phyloP scores from a whole-genome alignment of 441 rosid genomes.

The Daphne laureola region DNA sequence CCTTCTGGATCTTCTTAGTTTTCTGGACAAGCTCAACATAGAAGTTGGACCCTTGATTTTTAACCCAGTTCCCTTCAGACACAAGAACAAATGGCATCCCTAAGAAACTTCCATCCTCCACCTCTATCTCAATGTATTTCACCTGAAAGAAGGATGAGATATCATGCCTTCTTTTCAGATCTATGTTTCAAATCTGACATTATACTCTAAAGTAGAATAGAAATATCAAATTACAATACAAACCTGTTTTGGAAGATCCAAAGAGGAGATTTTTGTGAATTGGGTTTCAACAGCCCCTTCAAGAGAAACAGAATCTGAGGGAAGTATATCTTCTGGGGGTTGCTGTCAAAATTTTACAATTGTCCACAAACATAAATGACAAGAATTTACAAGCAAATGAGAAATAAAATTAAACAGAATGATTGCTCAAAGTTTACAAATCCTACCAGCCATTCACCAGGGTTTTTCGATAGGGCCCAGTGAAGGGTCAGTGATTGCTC shows the following conservation, averaged over 20 bases:
- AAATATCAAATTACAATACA: conserved; percentile 9
- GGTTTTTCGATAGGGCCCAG: conserved; percentile 86
- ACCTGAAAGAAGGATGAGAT: conserved; percentile 40
- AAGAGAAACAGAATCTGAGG: conserved; percentile 56
- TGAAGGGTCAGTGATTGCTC: conserved; percentile 71
- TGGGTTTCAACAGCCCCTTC: conserved; percentile 55
- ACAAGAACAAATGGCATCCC: conserved; percentile 94
- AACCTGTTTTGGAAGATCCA: conserved; percentile 55
- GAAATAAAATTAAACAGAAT: not conserved
- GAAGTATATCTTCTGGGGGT: conserved; percentile 55
- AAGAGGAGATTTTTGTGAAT: conserved; percentile 27
- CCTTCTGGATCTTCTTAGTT: conserved; percentile 63
- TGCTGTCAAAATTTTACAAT: conserved; percentile 44
- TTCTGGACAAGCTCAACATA: conserved; percentile 52
- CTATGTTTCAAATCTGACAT: not conserved
- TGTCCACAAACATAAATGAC: conserved; percentile 12
- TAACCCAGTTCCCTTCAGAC: conserved; percentile 77
- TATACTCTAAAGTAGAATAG: not conserved
- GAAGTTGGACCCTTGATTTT: conserved; percentile 67
- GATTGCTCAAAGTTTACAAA: conserved; percentile 13
- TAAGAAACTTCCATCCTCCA: conserved; percentile 55
- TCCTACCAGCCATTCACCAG: conserved; percentile 95
- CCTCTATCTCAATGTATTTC: conserved; percentile 63
- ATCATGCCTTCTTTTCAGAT: no score
- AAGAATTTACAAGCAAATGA: conserved; percentile 12